A percentile compares a stretch with the other conserved stretches of the same genome.
phyloP scores from a whole-genome alignment of 345 rosid genomes.

The Salix viminalis region DNA sequence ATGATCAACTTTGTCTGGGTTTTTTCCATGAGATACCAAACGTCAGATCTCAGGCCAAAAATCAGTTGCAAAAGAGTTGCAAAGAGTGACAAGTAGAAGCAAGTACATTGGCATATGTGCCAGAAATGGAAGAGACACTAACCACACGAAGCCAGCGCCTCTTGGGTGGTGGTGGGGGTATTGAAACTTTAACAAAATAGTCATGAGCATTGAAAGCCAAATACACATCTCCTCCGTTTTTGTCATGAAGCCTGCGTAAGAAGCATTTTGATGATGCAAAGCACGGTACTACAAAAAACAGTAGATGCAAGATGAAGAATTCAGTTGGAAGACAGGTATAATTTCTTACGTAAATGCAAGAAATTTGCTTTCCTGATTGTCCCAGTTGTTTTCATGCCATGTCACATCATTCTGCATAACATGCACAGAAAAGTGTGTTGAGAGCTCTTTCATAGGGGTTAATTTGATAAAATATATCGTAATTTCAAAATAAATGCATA shows the following conservation, averaged over 20 bases:
- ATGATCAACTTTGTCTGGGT: no score
- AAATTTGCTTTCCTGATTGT: slow-evolving; percentile 78
- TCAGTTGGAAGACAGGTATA: not conserved
- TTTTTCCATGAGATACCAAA: no score
- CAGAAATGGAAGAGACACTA: slow-evolving; percentile 25
- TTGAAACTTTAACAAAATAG: slow-evolving; percentile 52
- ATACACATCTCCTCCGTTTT: slow-evolving; percentile 53
- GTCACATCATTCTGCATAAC: slow-evolving; percentile 62
- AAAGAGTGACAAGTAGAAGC: not conserved
- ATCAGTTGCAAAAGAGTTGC: not conserved
- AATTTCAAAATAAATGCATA: not conserved
- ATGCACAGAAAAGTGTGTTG: not conserved
- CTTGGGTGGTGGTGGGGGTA: slow-evolving; percentile 54
- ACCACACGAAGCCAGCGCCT: slow-evolving; percentile 85
- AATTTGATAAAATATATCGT: not conserved
- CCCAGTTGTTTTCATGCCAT: slow-evolving; percentile 96
- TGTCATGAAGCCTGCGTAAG: slow-evolving; percentile 66
- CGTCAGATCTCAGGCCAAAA: no score
- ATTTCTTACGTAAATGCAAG: slow-evolving; percentile 81
- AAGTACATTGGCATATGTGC: not conserved
- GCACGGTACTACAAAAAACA: not conserved
- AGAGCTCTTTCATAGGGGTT: slow-evolving; percentile 4
- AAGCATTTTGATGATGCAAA: not conserved
- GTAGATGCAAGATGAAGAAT: not conserved
- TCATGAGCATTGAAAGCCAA: slow-evolving; percentile 77